Conservation (phyloP, 1,284 basidiomycete genomes). For the Cutaneotrichosporon sp. region DNA sequence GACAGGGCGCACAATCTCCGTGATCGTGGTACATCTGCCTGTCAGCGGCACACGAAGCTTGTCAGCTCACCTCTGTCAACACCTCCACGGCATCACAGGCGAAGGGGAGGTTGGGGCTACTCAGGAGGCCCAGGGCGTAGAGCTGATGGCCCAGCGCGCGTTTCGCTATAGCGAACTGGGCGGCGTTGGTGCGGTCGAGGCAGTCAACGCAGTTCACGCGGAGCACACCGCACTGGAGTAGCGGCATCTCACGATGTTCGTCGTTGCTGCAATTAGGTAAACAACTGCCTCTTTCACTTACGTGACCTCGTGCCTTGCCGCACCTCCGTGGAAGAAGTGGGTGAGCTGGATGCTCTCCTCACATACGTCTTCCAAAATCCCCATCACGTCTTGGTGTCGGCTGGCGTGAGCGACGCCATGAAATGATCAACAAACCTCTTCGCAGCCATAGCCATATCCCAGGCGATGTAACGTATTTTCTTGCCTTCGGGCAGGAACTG, state of each 20-base stretch:
- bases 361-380: constrained; percentile 90
- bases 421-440: constrained; percentile 55
- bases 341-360: constrained; percentile 91
- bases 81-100: constrained; percentile 96
- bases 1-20: constrained; percentile 70
- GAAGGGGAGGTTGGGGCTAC: constrained; percentile 77
- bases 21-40: constrained; percentile 90
- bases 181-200: constrained; percentile 94
- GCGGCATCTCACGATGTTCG: constrained; percentile 66
- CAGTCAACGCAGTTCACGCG: constrained; percentile 95
- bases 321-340: constrained; percentile 79
- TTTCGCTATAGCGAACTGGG: constrained; percentile 97
- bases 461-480: constrained; percentile 87
- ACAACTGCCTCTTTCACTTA: constrained; percentile 16
- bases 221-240: constrained; percentile 86
- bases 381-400: constrained; percentile 93
- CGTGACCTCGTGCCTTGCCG: constrained; percentile 40
- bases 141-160: constrained; percentile 92
- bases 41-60: background rate
- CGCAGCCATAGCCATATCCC: constrained; percentile 93
- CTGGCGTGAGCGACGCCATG: constrained; percentile 52
- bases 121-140: constrained; percentile 86
- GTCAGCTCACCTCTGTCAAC: constrained; percentile 67
- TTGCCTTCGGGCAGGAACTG: constrained; percentile 86
- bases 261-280: constrained; percentile 32